phyloP scores from a whole-genome alignment of 2,329 filamentous ascomycete genomes.

The Aspergillus candidus region DNA sequence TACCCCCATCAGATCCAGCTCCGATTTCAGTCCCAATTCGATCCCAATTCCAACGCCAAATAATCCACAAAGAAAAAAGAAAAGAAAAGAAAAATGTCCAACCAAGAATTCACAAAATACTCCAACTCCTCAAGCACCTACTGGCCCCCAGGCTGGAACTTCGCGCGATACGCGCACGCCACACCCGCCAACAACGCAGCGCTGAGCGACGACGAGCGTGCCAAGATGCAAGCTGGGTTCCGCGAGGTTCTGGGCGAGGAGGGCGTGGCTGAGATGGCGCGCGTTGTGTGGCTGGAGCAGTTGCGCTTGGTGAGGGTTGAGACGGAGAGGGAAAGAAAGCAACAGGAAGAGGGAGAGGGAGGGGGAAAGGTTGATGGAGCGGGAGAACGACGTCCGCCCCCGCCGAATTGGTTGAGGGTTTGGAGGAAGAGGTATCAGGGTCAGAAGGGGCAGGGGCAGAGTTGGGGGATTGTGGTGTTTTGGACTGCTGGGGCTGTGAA shows the following conservation, averaged over 20 bases:
- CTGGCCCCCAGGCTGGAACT: background rate
- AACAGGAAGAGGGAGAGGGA: too few relatives aligned
- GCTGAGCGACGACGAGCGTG: background rate
- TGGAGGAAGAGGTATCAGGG: background rate
- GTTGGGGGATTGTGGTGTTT: background rate
- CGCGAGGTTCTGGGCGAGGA: background rate
- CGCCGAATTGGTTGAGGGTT: background rate
- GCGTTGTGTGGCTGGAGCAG: background rate
- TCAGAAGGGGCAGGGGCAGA: background rate
- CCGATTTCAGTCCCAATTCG: too few relatives aligned
- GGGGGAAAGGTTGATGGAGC: too few relatives aligned
- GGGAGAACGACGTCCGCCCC: too few relatives aligned
- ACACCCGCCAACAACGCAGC: background rate
- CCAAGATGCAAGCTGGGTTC: slow-evolving; percentile 1
- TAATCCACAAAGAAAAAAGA: background rate
- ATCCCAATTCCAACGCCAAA: too few relatives aligned
- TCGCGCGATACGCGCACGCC: background rate
- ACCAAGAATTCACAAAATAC: background rate
- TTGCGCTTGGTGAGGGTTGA: background rate
- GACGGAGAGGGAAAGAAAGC: background rate
- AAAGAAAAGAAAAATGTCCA: background rate
- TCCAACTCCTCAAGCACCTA: background rate
- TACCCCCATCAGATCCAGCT: too few relatives aligned
- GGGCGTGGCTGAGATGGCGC: background rate
- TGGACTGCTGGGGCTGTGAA: background rate